Evolutionary conservation across 2,329 filamentous ascomycete genomes (phyloP), one percentile per base, ranked within the genome.

Genomic region (Alternaria sp.): DNA sequence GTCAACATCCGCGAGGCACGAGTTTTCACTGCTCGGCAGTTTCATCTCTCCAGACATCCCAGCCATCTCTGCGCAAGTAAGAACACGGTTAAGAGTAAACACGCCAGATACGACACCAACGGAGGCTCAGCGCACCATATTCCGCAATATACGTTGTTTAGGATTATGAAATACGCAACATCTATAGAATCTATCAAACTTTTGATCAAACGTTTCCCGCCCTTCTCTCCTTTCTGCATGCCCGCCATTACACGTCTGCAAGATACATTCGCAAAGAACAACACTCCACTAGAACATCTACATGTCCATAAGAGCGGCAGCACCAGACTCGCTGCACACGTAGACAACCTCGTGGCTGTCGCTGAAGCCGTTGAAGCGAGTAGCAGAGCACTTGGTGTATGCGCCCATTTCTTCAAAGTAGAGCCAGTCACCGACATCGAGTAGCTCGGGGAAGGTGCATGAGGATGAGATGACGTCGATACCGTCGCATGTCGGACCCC

Each of bases 401-500:
- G 95, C 94, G 56, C 95, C 95, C 95, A 99, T 99, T 63, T 97
- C 89, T 82, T 97, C 93, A 80, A 99, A 99, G 83, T 96, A 99
- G 55, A 99, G 85, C 95, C 95, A 99, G 79, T 99, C 95, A 53
- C 95, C 95, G 7, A 97, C 92, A 75, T 97, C 90, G 43, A 99
- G 83, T 48, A 91, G 86, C 54, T 91, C 88, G 34, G 88, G 82
- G 73, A 97, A 92, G 63, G 85, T 87, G 78, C 91, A 92, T 75
- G 89, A 91, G 78, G 92, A 88, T 51, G 91, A 88, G 80, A 99
- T 96, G 78, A 93, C 91, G 81, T 99, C 95, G 73, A 99, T 98
- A 62, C 95, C 94, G 77, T 99, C 95, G 77, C 95, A 99, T 16
- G 95, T 98, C 1, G 95, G 95, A 6, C 95, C 95, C 94, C 95